These are phyloP conservation scores for Talaromyces borbonicus DNA, from an alignment of 495 filamentous ascomycete genomes.

Conservation along the genomic window DNA sequence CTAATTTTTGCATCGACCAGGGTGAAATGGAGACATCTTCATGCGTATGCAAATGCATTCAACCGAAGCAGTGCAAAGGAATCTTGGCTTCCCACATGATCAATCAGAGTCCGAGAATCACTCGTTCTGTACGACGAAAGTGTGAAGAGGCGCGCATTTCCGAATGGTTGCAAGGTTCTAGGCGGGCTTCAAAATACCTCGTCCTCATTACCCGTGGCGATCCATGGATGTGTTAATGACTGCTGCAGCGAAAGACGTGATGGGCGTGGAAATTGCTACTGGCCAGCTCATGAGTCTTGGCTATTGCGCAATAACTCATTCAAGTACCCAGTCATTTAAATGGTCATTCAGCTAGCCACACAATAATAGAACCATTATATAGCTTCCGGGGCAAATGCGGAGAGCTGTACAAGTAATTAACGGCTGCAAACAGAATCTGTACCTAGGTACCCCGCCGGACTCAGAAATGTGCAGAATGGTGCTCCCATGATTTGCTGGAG, in stretches of 20 bases:
- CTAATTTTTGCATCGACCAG: conserved; percentile 3
- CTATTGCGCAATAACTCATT: not conserved
- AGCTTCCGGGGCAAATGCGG: not conserved
- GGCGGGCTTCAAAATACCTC: not conserved
- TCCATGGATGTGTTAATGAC: too few relatives aligned
- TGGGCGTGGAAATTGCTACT: not conserved
- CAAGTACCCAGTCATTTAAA: not conserved
- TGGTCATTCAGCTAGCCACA: not conserved
- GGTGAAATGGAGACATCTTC: not conserved
- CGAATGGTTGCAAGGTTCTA: not conserved
- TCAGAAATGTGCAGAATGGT: not conserved
- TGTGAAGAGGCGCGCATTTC: not conserved
- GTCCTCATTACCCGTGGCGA: not conserved
- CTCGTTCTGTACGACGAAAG: not conserved
- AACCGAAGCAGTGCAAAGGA: not conserved
- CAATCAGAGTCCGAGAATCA: not conserved
- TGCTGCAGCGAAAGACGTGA: not conserved
- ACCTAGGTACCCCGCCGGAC: not conserved
- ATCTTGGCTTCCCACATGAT: not conserved
- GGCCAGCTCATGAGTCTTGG: not conserved
- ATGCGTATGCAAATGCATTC: conserved; percentile 1
- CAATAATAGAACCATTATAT: not conserved
- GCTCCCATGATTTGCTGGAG: not conserved
- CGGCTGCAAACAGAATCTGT: not conserved
- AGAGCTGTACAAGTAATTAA: not conserved